Evolutionary conservation across 495 filamentous ascomycete species (phyloP).

Genomic region (Cercophora newfieldiana): DNA sequence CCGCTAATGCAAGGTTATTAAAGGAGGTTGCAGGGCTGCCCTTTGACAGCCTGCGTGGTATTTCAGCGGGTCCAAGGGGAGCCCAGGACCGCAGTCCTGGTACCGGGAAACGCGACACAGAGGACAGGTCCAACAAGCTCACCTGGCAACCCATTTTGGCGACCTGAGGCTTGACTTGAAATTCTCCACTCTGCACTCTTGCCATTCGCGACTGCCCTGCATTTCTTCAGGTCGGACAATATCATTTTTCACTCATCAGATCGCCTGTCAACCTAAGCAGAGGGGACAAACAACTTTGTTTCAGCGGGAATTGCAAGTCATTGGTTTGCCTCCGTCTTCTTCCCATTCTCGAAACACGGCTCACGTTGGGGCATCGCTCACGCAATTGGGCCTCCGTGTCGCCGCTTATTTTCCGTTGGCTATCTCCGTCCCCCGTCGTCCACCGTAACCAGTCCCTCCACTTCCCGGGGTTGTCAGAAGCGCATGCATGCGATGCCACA

Average conservation of each 20-base stretch:
- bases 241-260: no score
- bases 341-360: neutral
- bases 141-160: neutral
- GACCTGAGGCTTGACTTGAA: neutral
- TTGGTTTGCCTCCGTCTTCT: neutral
- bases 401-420: neutral
- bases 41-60: constrained; percentile 10
- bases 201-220: no score
- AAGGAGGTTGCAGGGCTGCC: constrained; percentile 32
- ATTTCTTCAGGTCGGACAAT: no score
- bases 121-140: neutral
- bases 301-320: neutral
- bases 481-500: neutral
- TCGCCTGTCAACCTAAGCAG: no score
- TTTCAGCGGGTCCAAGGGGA: neutral
- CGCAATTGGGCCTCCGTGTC: neutral
- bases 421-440: neutral
- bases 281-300: no score
- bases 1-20: constrained; percentile 46
- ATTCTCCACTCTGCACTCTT: no score
- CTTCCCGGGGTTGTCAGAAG: neutral
- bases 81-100: neutral
- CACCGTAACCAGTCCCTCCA: neutral
- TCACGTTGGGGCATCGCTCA: neutral
- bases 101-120: neutral